These are phyloP conservation scores for Jacaranda copaia DNA, from an alignment of 257 asterid genomes.

Conservation along the genomic window DNA sequence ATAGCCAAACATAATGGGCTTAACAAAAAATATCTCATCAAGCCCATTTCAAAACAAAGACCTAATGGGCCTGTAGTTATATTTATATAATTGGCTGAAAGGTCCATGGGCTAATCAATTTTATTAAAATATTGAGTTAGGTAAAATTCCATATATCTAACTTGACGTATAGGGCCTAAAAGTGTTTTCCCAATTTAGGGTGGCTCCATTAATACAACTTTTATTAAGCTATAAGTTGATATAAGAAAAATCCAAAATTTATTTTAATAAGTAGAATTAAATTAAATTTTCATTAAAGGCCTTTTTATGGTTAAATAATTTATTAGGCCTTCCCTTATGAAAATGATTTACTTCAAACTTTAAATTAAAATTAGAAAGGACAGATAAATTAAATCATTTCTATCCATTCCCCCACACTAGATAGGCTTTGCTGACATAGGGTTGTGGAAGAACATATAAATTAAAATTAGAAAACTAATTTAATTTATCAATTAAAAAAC, in stretches of 20 bases:
- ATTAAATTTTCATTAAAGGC: background rate
- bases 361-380: too few species aligned
- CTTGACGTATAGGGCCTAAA: background rate
- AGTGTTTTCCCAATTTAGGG: background rate
- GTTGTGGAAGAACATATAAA: background rate
- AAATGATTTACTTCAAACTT: background rate
- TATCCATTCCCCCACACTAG: background rate
- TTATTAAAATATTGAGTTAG: background rate
- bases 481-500: background rate
- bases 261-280: background rate
- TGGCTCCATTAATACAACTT: constrained; percentile 20
- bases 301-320: background rate
- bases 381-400: too few species aligned
- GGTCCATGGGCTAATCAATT: background rate
- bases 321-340: background rate
- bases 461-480: background rate
- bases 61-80: background rate
- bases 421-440: constrained; percentile 40
- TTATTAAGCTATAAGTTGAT: background rate
- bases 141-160: background rate
- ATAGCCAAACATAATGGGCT: background rate
- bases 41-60: background rate
- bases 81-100: background rate
- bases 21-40: background rate
- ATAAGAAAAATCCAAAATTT: background rate